Percentiles rank a stretch among this genome's conserved stretches.
phyloP scores from a whole-genome alignment of 2,329 filamentous ascomycete species.

The Curvularia sp. region DNA sequence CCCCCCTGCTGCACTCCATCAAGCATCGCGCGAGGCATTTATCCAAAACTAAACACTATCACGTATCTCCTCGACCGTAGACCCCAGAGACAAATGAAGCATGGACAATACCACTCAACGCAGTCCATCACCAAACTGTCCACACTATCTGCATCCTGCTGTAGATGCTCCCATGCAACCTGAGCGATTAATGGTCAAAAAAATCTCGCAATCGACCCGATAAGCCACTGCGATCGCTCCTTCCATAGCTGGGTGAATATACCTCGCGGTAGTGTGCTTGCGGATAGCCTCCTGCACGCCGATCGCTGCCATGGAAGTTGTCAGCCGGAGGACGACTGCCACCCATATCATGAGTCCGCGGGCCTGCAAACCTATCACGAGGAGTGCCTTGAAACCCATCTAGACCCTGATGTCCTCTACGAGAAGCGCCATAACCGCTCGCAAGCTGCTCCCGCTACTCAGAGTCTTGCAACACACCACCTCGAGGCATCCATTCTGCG shows the following conservation, averaged over 20 bases:
- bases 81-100: neutral
- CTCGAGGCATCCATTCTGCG: conserved; percentile 21
- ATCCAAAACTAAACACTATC: neutral
- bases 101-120: neutral
- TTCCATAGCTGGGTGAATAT: too few species aligned
- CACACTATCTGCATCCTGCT: neutral
- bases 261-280: neutral
- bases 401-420: neutral
- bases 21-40: conserved; percentile 6
- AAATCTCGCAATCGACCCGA: neutral
- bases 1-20: neutral
- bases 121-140: neutral
- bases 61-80: neutral
- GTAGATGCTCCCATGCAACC: neutral
- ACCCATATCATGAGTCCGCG: neutral
- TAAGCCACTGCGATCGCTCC: neutral
- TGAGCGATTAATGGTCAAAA: neutral
- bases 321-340: neutral
- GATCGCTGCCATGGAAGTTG: neutral
- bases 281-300: neutral
- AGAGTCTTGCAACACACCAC: too few species aligned
- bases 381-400: neutral
- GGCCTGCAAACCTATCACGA: neutral
- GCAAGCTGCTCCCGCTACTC: neutral
- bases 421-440: too few species aligned